Base-by-base conservation (phyloP, 805 yeast species). In the Ogataea thermomethanolica region DNA sequence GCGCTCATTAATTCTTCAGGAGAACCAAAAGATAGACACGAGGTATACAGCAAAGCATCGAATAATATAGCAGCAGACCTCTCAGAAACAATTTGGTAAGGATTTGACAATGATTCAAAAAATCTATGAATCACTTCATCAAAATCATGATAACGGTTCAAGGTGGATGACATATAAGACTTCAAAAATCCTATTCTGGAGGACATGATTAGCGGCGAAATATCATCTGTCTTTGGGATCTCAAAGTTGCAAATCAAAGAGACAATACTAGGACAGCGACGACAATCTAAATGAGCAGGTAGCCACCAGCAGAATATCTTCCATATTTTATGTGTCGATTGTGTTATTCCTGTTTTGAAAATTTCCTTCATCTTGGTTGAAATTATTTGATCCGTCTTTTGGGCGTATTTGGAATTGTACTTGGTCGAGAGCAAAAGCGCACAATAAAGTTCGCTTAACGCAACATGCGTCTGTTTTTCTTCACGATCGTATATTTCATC, bases 271-370 rank as follows among this genome's bases (percentile, higher is more conserved):
- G 81, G 79, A 39, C 76, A 72, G 43, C 96, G 72, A 55, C 96
- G 74, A 35, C 71, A 49, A 58, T 86, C 95, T 27, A 79, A 67
- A 49, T 76, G 81, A 0, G 78, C 60, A 0, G 88, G 84, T 1
- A 79, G 54, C 84, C 88, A 83, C 82, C 87, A 81, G 3, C 82
- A 68, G 35, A 86, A 74, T 0, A 87, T 73, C 25, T 71, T 70
- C 97, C 97, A 93, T 29, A 84, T 78, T 13, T 71, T 74, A 27
- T 72, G 62, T 3, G 81, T 82, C 24, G 89, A 93, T 3, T 88
- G 95, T 1, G 86, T 75, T 40, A 91, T 60, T 33, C 81, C 86
- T 25, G 70, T 63, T 6, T 68, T 65, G 25, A 87, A 67, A 4
- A 80, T 70, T 0, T 56, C 48, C 0, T 54, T 51, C 29, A 85